Percentiles rank a stretch among this genome's conserved stretches.
Conservation (phyloP, 345 rosid species). For the Ceriops decandra region DNA sequence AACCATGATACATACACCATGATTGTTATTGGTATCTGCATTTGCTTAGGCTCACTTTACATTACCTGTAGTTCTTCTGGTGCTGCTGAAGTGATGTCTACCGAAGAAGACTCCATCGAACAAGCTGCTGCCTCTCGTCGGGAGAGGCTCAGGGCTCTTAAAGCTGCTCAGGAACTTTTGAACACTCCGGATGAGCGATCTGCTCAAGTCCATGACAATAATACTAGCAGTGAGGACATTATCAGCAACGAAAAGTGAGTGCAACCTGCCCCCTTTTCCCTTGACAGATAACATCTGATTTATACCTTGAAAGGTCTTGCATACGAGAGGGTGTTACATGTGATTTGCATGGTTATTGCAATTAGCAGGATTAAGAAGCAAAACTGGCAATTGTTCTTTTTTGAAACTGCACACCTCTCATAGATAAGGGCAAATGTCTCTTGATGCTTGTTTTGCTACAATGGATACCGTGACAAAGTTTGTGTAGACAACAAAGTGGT, state of each 20-base stretch:
- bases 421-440: no score
- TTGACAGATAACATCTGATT: slow-evolving; percentile 21
- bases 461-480: no score
- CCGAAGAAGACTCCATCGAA: slow-evolving; percentile 62
- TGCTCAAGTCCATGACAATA: slow-evolving; percentile 31
- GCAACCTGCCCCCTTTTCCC: not conserved
- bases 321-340: no score
- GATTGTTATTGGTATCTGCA: not conserved
- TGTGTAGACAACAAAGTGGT: no score
- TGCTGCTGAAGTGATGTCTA: slow-evolving; percentile 31
- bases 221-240: slow-evolving; percentile 4
- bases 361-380: no score
- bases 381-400: not conserved
- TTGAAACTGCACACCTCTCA: not conserved
- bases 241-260: slow-evolving; percentile 27
- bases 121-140: slow-evolving; percentile 65
- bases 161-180: slow-evolving; percentile 65
- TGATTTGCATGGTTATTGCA: no score
- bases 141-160: slow-evolving; percentile 78
- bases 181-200: slow-evolving; percentile 44
- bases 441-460: no score
- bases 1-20: not conserved
- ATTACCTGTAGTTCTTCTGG: not conserved
- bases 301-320: no score
- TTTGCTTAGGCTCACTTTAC: no score